Evolutionary conservation across 2,329 filamentous ascomycete species (phyloP).

Genomic region (Phoma sp.): DNA sequence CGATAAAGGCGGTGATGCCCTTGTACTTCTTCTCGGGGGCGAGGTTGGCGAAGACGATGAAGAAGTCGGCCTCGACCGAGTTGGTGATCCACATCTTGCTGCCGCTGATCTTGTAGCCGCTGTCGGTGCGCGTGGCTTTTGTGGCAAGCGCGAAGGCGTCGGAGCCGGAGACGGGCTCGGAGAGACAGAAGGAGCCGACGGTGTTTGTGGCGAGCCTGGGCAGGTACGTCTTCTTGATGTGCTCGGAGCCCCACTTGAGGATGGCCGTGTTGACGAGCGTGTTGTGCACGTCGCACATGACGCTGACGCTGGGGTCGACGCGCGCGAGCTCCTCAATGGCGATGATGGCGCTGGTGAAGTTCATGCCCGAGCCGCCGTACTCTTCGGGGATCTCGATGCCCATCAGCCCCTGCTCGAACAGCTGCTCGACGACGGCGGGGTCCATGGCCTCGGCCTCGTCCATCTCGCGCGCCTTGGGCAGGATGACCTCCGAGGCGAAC

Average conservation of each 20-base stretch:
- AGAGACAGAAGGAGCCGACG: conserved; percentile 89
- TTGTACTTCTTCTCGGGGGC: conserved; percentile 93
- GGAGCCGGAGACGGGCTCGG: conserved; percentile 89
- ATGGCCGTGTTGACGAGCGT: conserved; percentile 95
- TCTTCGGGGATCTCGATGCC: conserved; percentile 97
- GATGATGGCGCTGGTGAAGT: conserved; percentile 95
- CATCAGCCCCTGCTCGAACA: conserved; percentile 98
- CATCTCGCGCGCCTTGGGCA: conserved; percentile 94
- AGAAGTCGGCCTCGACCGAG: conserved; percentile 89
- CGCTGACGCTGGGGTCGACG: conserved; percentile 92
- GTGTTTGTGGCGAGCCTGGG: conserved; percentile 90
- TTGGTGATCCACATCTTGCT: conserved; percentile 99
- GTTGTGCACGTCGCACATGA: conserved; percentile 97
- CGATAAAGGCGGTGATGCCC: conserved; percentile 94
- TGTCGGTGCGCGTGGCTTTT: conserved; percentile 81
- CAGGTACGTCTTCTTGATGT: conserved; percentile 83
- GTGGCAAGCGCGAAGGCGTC: conserved; percentile 96
- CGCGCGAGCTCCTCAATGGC: conserved; percentile 96
- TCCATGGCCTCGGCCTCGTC: conserved; percentile 97
- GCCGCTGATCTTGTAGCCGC: conserved; percentile 86
- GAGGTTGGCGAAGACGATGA: conserved; percentile 97
- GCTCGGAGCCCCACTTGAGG: conserved; percentile 80
- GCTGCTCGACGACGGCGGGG: conserved; percentile 81
- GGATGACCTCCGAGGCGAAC: conserved; percentile 87
- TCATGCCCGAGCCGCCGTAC: conserved; percentile 96